Base-by-base conservation (phyloP, 768 basidiomycete species). In the Leccinum longicurvipes region DNA sequence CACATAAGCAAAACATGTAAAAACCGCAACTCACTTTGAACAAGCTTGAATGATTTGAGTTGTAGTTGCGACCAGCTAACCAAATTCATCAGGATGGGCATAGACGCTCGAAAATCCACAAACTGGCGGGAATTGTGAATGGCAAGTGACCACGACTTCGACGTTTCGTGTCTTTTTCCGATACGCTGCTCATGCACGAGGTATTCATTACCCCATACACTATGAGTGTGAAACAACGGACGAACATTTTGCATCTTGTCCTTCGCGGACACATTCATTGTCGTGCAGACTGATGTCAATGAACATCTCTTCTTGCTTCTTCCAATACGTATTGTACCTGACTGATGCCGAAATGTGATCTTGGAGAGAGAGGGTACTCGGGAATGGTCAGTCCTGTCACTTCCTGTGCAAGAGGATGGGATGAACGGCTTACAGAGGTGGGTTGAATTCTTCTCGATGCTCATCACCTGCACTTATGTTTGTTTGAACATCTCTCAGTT, bases 31-130 rank as follows among this genome's bases (percentile, higher is more conserved):
- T 25, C 19, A 62, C 60, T 11, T 31, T 31, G 60, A 39, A 25
- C 5, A 23, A 5, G 9, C 28, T 29, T 29, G 28, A 3, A 29
- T 29, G 7, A 10, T 29, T 31, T 41, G 15, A 21, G 39, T 25
- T 6, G 49, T 62, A n/a, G 34, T 62, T 15, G 50, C 52, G n/a
- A 24, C 11, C 21, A 58, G 34, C 61, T 62, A 11, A 42, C 14
- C 21, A 32, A 27, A 51, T 24, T 15, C 15, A 44, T 53, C 28
- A 39, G 9, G 6, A 41, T 2, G 15, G n/a, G 15, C 27, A 10
- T 29, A 29, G 28, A 29, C 6, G 21, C 8, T 15, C 29, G 6
- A n/a, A 23, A 31, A 10, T 24, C 25, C 5, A 44, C 55, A 34
- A 34, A 62, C 53, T 17, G 50, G 9, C 10, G 28, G 28, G 3